phyloP scores from a whole-genome alignment of 768 basidiomycete species.

The Mycena indigotica region DNA sequence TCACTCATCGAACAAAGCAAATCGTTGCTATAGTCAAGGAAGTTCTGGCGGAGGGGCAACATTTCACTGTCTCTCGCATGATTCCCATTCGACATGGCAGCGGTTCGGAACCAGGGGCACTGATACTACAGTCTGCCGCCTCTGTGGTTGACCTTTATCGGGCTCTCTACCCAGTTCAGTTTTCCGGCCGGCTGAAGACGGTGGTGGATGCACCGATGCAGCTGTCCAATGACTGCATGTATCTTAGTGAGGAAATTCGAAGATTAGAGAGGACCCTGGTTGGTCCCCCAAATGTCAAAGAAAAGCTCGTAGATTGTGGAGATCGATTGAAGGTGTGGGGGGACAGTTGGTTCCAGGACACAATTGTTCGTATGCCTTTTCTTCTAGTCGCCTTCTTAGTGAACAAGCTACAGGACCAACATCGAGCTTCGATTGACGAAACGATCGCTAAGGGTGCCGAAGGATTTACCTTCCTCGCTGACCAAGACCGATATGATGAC shows the following conservation, averaged over 20 bases:
- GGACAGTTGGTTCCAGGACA: slow-evolving; percentile 71
- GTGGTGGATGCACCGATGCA: slow-evolving; percentile 63
- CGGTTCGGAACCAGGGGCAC: slow-evolving; percentile 45
- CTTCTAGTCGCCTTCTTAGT: slow-evolving; percentile 5
- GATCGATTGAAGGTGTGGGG: slow-evolving; percentile 55
- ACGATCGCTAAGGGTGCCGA: slow-evolving; percentile 55
- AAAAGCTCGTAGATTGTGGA: slow-evolving; percentile 53
- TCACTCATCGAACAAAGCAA: slow-evolving; percentile 58
- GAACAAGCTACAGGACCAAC: slow-evolving; percentile 43
- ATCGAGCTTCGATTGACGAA: slow-evolving; percentile 45
- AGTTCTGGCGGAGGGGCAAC: slow-evolving; percentile 65
- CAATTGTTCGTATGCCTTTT: slow-evolving; percentile 54
- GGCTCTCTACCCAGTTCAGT: slow-evolving; percentile 73
- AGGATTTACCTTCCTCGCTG: slow-evolving; percentile 68
- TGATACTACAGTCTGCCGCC: slow-evolving; percentile 62
- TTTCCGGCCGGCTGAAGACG: slow-evolving; percentile 45
- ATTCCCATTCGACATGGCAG: slow-evolving; percentile 40
- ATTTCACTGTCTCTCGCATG: slow-evolving; percentile 59
- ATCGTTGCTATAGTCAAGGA: slow-evolving; percentile 61
- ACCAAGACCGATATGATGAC: slow-evolving; percentile 75
- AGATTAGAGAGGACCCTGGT: slow-evolving; percentile 34
- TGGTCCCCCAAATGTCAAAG: slow-evolving; percentile 36
- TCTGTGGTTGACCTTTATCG: slow-evolving; percentile 78
- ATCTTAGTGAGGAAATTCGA: slow-evolving; percentile 58
- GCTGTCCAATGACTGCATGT: slow-evolving; percentile 81